Evolutionary conservation across 208 protist genomes (phyloP).

Genomic region (Trichomonas vaginalis): DNA sequence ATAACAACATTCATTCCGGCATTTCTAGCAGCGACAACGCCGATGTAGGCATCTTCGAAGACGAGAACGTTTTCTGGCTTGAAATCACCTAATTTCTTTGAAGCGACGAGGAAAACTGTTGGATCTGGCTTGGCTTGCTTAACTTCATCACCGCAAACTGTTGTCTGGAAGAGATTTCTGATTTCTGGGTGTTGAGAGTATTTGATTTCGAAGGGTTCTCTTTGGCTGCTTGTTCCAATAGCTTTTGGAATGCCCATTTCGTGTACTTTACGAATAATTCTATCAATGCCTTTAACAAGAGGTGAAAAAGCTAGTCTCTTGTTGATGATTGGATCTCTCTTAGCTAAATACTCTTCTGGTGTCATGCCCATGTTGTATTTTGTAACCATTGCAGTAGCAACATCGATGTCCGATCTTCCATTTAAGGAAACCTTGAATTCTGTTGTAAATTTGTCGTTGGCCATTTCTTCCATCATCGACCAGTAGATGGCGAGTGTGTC

Average conservation of each 20-base stretch:
- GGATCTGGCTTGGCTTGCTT: background rate
- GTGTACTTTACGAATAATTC: background rate
- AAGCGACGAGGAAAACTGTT: background rate
- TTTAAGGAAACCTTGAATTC: background rate
- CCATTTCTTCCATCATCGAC: background rate
- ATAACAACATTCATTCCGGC: background rate
- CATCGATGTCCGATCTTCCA: background rate
- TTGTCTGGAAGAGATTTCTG: background rate
- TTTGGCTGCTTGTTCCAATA: background rate
- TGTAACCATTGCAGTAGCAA: background rate
- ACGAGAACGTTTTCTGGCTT: constrained; percentile 1
- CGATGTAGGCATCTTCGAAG: background rate
- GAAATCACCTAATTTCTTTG: background rate
- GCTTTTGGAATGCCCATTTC: background rate
- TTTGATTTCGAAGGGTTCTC: background rate
- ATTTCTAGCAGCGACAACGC: background rate
- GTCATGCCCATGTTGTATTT: background rate
- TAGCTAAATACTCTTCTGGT: background rate
- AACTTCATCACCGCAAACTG: constrained; percentile 4
- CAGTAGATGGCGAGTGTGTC: background rate
- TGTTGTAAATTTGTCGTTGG: background rate
- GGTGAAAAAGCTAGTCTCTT: background rate
- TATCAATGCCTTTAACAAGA: background rate
- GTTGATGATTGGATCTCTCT: background rate
- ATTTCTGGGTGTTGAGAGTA: background rate